Evolutionary conservation across 129 eudicot genomes (phyloP).

Genomic region (Pulicaria dysenterica): DNA sequence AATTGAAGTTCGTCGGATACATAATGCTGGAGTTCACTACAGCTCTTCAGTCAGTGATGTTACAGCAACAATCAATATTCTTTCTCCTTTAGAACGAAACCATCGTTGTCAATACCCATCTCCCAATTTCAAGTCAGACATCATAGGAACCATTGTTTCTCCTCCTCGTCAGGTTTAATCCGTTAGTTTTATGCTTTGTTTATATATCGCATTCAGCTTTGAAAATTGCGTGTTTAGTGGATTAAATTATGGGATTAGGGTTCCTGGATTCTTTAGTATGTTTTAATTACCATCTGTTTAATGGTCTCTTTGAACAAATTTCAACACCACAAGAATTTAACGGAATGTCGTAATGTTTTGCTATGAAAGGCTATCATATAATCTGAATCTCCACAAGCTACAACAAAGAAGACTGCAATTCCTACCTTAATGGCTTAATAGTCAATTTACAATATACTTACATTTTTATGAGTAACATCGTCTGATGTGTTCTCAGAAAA

Average conservation of each 20-base stretch:
- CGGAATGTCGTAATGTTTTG: no score
- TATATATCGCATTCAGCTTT: not conserved
- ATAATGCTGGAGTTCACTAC: no score
- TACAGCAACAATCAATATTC: no score
- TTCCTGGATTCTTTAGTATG: not conserved
- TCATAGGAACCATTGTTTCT: not conserved
- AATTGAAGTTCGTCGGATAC: not conserved
- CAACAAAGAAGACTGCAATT: no score
- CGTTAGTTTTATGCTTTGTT: not conserved
- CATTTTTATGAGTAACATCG: constrained; percentile 25
- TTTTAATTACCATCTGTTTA: not conserved
- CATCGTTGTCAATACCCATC: not conserved
- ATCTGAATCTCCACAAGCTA: no score
- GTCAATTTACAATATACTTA: no score
- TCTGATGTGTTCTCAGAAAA: constrained; percentile 55
- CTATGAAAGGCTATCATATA: no score
- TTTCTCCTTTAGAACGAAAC: no score
- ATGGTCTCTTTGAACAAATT: not conserved
- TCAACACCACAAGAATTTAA: not conserved
- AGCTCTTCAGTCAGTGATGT: no score
- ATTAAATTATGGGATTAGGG: not conserved
- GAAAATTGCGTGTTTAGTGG: not conserved
- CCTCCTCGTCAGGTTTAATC: constrained; percentile 16
- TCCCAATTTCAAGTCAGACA: not conserved
- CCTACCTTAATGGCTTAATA: no score